Conservation (phyloP, 1,284 basidiomycete species). For the Ustilago hordei region DNA sequence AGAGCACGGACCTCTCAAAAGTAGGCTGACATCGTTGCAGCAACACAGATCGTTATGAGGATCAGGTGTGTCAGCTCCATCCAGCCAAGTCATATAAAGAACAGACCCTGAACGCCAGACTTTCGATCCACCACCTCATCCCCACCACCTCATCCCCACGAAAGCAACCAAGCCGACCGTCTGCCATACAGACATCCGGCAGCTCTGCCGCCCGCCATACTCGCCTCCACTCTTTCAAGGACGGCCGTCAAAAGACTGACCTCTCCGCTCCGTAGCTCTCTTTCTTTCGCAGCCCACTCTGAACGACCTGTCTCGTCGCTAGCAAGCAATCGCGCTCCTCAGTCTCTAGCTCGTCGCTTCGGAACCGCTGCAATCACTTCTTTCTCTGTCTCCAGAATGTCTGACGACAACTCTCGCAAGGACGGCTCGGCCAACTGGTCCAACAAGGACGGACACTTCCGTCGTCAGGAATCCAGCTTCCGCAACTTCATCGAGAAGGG, state of each 20-base stretch:
- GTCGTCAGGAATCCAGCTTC: conserved; percentile 80
- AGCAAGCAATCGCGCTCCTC: background rate
- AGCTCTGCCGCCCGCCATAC: conserved; percentile 10
- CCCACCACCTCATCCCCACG: background rate
- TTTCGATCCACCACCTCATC: background rate
- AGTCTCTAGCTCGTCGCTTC: background rate
- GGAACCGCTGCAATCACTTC: conserved; percentile 2
- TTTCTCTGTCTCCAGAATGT: conserved; percentile 11
- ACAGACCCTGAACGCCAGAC: background rate
- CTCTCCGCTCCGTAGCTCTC: background rate
- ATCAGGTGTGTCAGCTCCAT: conserved; percentile 2
- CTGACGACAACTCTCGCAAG: conserved; percentile 42
- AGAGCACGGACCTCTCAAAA: background rate
- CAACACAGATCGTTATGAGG: background rate
- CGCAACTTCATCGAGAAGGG: conserved; percentile 78
- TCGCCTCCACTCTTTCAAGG: conserved; percentile 4
- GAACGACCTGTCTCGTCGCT: background rate
- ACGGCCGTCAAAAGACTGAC: conserved; percentile 12
- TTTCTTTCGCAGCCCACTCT: background rate
- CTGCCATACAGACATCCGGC: conserved; percentile 9
- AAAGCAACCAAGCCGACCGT: conserved; percentile 1
- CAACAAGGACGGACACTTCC: conserved; percentile 82
- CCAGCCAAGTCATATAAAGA: background rate
- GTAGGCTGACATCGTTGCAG: background rate
- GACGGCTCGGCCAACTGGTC: conserved; percentile 65